Base-by-base conservation (phyloP, 768 basidiomycete species). In the Podaxis sp. region DNA sequence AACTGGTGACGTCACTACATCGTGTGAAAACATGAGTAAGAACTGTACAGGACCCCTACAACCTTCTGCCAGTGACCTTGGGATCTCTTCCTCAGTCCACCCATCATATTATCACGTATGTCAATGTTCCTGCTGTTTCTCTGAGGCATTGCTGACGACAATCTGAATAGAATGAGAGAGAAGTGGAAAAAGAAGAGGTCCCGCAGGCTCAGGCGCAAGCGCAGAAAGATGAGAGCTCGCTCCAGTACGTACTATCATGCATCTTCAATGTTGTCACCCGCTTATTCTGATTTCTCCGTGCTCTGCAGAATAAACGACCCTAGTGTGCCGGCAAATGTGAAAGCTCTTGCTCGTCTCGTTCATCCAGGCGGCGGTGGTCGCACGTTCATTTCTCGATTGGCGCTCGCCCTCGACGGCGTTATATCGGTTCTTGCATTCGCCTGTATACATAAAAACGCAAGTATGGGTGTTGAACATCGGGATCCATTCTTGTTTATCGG, bases 151-250 rank as follows among this genome's bases (percentile, higher is more conserved):
- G 2, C 54, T 59, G 8, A 51, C 28, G 42, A 30, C 51, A 0
- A 22, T 42, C 28, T 26, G 44, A 46, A 59, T 68, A 89, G 85
- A 67, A 94, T 93, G 92, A 92, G 92, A 91, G 92, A 93, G 79
- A 94, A 94, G 88, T 94, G 92, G 92, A 93, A 93, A 87, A 95
- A 95, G 82, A 95, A 95, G 84, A 86, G 92, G 75, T 92, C 92
- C 67, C 88, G 92, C 76, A 91, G 93, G 75, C 93, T 95, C 81
- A 84, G 93, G 75, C 90, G 92, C 79, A 95, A 95, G 74, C 90
- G 92, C 84, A 89, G 92, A 90, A 95, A 95, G 85, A 94, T 94
- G 92, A 87, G 92, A 76, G 92, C 92, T 66, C 92, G 92, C 79
- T 94, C 92, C 84, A 94, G 92, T 94, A 70, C 68, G 92, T 89